These are phyloP conservation scores for Curvularia verruculosa DNA, from an alignment of 2,329 filamentous ascomycete species.

Conservation along the genomic window DNA sequence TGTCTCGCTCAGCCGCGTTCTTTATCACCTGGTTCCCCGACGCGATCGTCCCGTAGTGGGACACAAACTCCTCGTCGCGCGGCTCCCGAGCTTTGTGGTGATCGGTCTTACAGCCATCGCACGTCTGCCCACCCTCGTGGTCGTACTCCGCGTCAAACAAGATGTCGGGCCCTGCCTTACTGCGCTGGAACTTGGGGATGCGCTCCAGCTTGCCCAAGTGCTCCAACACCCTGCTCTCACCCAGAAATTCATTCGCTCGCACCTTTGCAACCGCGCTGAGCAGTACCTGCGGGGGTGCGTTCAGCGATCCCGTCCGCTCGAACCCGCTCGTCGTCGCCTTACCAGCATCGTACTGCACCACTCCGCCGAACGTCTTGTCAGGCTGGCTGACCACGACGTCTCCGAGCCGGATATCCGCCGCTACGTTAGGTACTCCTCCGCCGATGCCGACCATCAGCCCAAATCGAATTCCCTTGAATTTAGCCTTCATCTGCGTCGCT, in stretches of 20 bases:
- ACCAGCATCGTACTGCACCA: conserved; percentile 34
- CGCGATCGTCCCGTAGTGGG: conserved; percentile 51
- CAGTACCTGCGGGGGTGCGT: conserved; percentile 13
- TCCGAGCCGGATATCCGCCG: conserved; percentile 31
- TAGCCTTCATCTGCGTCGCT: conserved; percentile 38
- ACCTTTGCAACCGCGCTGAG: conserved; percentile 9
- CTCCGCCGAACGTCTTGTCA: conserved; percentile 3
- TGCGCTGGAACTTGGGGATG: conserved; percentile 16
- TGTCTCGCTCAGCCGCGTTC: conserved; percentile 47
- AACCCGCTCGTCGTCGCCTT: conserved; percentile 22
- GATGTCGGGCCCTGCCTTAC: neutral
- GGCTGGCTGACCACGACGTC: conserved; percentile 35
- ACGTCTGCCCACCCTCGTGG: neutral
- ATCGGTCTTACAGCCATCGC: neutral
- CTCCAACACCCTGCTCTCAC: neutral
- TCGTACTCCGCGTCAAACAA: conserved; percentile 3
- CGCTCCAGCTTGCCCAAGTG: conserved; percentile 9
- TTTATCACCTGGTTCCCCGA: conserved; percentile 54
- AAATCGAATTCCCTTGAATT: conserved; percentile 45
- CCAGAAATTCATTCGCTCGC: neutral
- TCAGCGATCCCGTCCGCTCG: conserved; percentile 16
- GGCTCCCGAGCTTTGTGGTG: neutral
- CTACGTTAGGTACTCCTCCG: conserved; percentile 32
- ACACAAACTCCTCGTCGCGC: conserved; percentile 16
- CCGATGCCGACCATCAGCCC: conserved; percentile 56